Conservation (phyloP, 2,329 filamentous ascomycete genomes). For the Colletotrichum sansevieriae region DNA sequence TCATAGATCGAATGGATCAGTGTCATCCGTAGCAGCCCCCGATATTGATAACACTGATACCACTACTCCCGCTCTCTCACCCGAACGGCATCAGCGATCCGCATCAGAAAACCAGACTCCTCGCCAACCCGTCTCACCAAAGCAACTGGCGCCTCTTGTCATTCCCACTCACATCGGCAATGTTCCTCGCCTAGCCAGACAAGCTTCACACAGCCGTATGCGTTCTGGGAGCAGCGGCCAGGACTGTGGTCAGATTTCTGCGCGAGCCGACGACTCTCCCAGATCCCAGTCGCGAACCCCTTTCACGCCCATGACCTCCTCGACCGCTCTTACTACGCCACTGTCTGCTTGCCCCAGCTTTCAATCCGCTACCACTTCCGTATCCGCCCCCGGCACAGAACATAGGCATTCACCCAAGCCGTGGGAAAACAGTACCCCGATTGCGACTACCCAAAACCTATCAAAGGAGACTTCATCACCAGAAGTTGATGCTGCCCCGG, state of each 20-base stretch:
- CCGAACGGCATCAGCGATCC: conserved; percentile 40
- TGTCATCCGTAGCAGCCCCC: conserved; percentile 48
- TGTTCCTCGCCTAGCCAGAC: conserved; percentile 45
- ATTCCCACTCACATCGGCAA: conserved; percentile 56
- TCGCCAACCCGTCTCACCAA: conserved; percentile 61
- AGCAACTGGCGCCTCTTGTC: conserved; percentile 67
- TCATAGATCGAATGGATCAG: conserved; percentile 56
- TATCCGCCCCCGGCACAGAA: conserved; percentile 62
- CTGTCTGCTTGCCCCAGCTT: conserved; percentile 56
- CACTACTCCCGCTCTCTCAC: conserved; percentile 21
- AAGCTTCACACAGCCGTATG: conserved; percentile 60
- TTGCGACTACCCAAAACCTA: conserved; percentile 48
- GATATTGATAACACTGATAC: conserved; percentile 8
- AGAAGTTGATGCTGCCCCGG: conserved; percentile 49
- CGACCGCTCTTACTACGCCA: conserved; percentile 57
- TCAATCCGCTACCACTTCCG: conserved; percentile 50
- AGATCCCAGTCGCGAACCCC: conserved; percentile 55
- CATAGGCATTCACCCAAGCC: conserved; percentile 58
- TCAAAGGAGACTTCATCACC: conserved; percentile 47
- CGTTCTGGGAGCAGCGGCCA: conserved; percentile 59
- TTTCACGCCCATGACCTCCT: conserved; percentile 59
- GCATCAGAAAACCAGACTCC: conserved; percentile 36
- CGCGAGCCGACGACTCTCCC: conserved; percentile 62
- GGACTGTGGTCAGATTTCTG: conserved; percentile 56
- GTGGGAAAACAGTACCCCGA: conserved; percentile 54